Percentiles rank a stretch among this genome's conserved stretches.
Evolutionary conservation across 352 stramenopile genomes (phyloP).

Genomic region (Globisporangium parvum): DNA sequence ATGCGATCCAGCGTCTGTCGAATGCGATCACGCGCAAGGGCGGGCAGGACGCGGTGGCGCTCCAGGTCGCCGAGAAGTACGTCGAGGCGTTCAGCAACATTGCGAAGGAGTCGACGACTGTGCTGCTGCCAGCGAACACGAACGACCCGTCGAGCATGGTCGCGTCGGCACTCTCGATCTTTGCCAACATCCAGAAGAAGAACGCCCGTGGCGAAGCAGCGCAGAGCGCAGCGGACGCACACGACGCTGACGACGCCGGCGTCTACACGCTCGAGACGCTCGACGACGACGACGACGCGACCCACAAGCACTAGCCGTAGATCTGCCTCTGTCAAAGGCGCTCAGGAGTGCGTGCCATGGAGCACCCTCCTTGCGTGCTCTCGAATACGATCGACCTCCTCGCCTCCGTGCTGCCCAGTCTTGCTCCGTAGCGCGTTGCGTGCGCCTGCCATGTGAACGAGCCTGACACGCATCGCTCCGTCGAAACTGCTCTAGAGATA

Average conservation of each 20-base stretch:
- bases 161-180: constrained; percentile 85
- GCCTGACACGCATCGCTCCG: too few species aligned
- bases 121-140: constrained; percentile 73
- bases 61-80: constrained; percentile 90
- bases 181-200: constrained; percentile 84
- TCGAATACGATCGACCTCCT: neutral
- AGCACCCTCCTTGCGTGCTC: too few species aligned
- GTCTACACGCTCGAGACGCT: constrained; percentile 65
- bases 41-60: constrained; percentile 74
- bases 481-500: too few species aligned
- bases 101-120: constrained; percentile 86
- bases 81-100: constrained; percentile 89
- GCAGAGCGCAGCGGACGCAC: constrained; percentile 15
- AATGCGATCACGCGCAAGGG: constrained; percentile 56
- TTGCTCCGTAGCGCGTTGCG: too few species aligned
- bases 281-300: constrained; percentile 43
- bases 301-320: constrained; percentile 11
- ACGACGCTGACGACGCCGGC: constrained; percentile 13
- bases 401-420: neutral
- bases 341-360: too few species aligned
- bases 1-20: constrained; percentile 75
- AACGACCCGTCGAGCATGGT: constrained; percentile 88
- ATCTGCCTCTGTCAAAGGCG: neutral
- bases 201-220: constrained; percentile 25
- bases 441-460: too few species aligned